These are phyloP conservation scores for Leishmania martiniquensis DNA, from an alignment of 208 protist species.

Conservation along the genomic window DNA sequence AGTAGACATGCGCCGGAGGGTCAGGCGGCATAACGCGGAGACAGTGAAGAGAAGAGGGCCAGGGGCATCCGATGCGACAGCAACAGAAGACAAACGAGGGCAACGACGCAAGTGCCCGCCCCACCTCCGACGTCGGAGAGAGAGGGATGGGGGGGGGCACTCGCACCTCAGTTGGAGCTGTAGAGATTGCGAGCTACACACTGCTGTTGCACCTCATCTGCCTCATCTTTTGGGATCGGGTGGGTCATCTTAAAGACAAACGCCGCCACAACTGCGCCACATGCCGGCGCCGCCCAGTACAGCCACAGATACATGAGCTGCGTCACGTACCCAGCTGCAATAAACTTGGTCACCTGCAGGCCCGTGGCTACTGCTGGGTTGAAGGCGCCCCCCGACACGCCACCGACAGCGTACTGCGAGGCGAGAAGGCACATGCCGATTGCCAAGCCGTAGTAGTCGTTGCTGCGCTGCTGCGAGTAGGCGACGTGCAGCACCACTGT, in stretches of 20 bases:
- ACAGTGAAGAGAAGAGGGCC: not conserved
- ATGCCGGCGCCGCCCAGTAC: constrained; percentile 80
- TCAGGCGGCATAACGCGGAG: not conserved
- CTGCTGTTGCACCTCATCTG: constrained; percentile 57
- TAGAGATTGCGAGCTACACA: constrained; percentile 56
- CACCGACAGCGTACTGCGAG: constrained; percentile 76
- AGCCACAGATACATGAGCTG: constrained; percentile 84
- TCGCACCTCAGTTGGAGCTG: constrained; percentile 10
- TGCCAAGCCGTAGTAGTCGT: constrained; percentile 82
- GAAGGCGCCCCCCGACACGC: constrained; percentile 79
- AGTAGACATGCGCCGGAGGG: not conserved
- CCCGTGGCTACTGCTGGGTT: constrained; percentile 80
- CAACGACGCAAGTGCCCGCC: too few relatives aligned
- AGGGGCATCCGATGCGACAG: not conserved
- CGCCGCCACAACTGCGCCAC: constrained; percentile 59
- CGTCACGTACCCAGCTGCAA: constrained; percentile 67
- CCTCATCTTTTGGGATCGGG: constrained; percentile 57
- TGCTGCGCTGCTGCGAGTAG: constrained; percentile 75
- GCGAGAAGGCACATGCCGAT: constrained; percentile 76
- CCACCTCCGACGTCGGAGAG: not conserved
- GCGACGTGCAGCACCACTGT: constrained; percentile 78
- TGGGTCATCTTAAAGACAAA: constrained; percentile 83
- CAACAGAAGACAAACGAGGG: not conserved
- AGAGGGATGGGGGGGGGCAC: not conserved
- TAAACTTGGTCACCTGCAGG: constrained; percentile 77